A percentile compares a stretch with the other conserved stretches of the same genome.
phyloP scores from a whole-genome alignment of 2,329 filamentous ascomycete species.

The Fusarium verticillioides region DNA sequence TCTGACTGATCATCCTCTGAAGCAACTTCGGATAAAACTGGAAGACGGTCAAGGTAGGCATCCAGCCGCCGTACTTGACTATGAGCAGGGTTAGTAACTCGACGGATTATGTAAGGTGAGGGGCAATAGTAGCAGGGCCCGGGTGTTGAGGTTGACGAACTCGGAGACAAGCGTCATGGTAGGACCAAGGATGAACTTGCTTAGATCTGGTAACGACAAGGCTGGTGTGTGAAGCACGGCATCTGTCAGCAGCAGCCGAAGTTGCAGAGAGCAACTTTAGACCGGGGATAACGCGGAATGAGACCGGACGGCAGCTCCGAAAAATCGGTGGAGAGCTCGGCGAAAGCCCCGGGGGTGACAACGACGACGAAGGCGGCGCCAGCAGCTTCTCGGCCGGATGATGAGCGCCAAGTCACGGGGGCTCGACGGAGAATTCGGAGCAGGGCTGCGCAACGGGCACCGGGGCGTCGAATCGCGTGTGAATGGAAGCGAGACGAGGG shows the following conservation, averaged over 20 bases:
- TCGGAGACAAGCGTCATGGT: conserved; percentile 47
- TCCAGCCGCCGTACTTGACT: conserved; percentile 73
- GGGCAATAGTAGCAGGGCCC: neutral
- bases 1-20: conserved; percentile 56
- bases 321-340: conserved; percentile 27
- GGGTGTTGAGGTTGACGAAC: conserved; percentile 37
- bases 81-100: conserved; percentile 34
- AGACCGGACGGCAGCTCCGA: conserved; percentile 7
- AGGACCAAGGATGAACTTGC: conserved; percentile 19
- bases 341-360: conserved; percentile 8
- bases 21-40: conserved; percentile 53
- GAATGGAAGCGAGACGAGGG: conserved; percentile 14
- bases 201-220: conserved; percentile 23
- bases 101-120: conserved; percentile 1
- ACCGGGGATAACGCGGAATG: conserved; percentile 11
- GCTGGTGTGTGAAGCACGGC: conserved; percentile 17
- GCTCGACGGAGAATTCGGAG: conserved; percentile 17
- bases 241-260: conserved; percentile 28
- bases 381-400: conserved; percentile 10
- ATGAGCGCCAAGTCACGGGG: conserved; percentile 19
- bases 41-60: conserved; percentile 72
- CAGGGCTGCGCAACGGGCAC: conserved; percentile 4
- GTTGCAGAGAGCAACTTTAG: conserved; percentile 8
- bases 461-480: conserved; percentile 15
- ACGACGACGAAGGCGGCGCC: neutral